Conservation (phyloP, 805 yeast species). For the Spathaspora boniae region DNA sequence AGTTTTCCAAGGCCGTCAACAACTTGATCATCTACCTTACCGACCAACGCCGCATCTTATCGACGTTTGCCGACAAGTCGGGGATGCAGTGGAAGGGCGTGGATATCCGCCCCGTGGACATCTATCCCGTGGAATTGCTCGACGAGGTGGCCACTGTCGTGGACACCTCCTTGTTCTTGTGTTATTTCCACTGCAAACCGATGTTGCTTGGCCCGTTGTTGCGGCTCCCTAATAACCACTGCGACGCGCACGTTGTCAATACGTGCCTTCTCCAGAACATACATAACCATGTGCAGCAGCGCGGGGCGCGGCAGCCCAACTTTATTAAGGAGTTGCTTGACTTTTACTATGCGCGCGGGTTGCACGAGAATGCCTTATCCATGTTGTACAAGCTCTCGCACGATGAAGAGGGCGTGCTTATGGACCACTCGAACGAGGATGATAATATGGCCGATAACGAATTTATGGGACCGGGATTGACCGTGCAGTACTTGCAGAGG, state of each 20-base stretch:
- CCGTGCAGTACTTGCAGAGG: conserved; percentile 56
- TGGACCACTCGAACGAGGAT: conserved; percentile 6
- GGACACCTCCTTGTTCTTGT: conserved; percentile 75
- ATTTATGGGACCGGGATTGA: conserved; percentile 37
- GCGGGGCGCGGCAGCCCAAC: conserved; percentile 18
- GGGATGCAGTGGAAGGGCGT: conserved; percentile 45
- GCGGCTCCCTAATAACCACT: conserved; percentile 65
- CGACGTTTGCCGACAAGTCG: conserved; percentile 35
- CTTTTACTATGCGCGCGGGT: conserved; percentile 61
- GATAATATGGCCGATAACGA: conserved; percentile 24
- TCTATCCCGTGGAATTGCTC: conserved; percentile 33
- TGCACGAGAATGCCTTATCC: conserved; percentile 65
- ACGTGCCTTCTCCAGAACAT: conserved; percentile 42
- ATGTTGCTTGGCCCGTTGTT: conserved; percentile 79
- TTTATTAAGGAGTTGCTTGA: conserved; percentile 70
- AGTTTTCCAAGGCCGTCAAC: conserved; percentile 34
- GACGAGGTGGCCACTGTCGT: conserved; percentile 44
- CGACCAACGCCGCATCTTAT: conserved; percentile 49
- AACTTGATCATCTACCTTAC: conserved; percentile 47
- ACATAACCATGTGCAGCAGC: conserved; percentile 15
- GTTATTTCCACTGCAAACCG: conserved; percentile 67
- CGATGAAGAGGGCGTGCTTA: conserved; percentile 13
- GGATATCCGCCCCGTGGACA: conserved; percentile 38
- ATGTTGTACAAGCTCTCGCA: conserved; percentile 43
- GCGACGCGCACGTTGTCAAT: conserved; percentile 64